These are phyloP conservation scores for Xylaria hypoxylon DNA, from an alignment of 2,329 filamentous ascomycete species.

Conservation along the genomic window DNA sequence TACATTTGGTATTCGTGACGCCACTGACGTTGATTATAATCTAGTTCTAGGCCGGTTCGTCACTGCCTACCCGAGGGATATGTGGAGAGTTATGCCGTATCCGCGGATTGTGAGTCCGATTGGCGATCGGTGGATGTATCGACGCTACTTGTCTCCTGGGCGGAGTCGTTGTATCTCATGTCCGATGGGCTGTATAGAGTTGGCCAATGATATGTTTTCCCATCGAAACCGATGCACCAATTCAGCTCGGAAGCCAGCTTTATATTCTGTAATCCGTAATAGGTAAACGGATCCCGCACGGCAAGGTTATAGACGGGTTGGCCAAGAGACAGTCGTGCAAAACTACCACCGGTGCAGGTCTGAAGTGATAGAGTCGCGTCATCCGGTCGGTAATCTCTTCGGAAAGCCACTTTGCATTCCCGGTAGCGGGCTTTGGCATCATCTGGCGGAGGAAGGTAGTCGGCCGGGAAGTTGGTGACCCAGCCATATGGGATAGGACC, in stretches of 20 bases:
- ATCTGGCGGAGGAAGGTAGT: not conserved
- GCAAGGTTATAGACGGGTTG: not conserved
- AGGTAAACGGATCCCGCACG: not conserved
- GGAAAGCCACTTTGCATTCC: not conserved
- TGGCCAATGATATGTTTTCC: not conserved
- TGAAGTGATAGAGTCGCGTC: not conserved
- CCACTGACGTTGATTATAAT: no score
- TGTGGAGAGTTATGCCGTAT: no score
- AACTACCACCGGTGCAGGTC: not conserved
- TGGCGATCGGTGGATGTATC: no score
- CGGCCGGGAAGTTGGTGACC: slow-evolving; percentile 16
- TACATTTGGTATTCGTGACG: no score
- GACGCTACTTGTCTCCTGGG: no score
- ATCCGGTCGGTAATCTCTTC: not conserved
- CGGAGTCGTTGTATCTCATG: no score
- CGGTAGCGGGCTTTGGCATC: not conserved
- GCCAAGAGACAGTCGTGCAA: not conserved
- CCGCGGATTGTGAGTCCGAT: no score
- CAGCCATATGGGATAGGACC: slow-evolving; percentile 12
- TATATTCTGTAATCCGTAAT: slow-evolving; percentile 12
- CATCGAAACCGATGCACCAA: slow-evolving; percentile 7
- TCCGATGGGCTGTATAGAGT: not conserved
- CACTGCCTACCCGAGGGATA: no score
- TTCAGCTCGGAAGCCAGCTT: no score
- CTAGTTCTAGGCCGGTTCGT: no score